A percentile compares a stretch with the other conserved stretches of the same genome.
Conservation (phyloP, 331 rosid species). For the Malus hybrid region DNA sequence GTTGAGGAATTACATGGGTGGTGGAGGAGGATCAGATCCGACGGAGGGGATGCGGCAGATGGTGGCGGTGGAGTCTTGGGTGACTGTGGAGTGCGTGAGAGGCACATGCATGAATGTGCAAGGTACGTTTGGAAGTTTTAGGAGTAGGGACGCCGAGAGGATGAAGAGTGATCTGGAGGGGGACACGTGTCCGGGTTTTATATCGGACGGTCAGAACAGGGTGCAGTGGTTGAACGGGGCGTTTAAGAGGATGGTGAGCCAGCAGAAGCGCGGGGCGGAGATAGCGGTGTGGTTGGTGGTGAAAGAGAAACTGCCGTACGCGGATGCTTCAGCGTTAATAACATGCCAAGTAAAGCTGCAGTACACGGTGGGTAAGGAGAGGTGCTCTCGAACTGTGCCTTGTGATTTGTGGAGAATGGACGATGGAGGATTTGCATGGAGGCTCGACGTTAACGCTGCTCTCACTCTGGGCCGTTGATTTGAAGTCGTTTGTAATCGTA, state of each 20-base stretch:
- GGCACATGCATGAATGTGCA: constrained; percentile 29
- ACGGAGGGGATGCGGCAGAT: background rate
- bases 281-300: constrained; percentile 25
- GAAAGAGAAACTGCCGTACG: constrained; percentile 19
- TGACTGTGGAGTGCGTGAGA: constrained; percentile 30
- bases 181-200: constrained; percentile 41
- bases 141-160: constrained; percentile 17
- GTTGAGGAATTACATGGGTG: background rate
- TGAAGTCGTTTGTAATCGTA: background rate
- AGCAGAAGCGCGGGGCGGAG: background rate
- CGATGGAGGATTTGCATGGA: constrained; percentile 78
- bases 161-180: constrained; percentile 16
- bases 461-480: constrained; percentile 46
- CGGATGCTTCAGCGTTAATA: constrained; percentile 5
- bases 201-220: constrained; percentile 29
- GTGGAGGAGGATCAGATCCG: background rate
- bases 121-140: constrained; percentile 11
- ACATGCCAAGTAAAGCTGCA: constrained; percentile 50
- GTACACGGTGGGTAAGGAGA: constrained; percentile 15
- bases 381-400: constrained; percentile 37
- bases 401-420: constrained; percentile 64
- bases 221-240: constrained; percentile 38
- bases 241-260: constrained; percentile 30
- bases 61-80: constrained; percentile 14
- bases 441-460: constrained; percentile 60